Conservation (phyloP, 2,329 filamentous ascomycete genomes). For the Paramyrothecium roridum region DNA sequence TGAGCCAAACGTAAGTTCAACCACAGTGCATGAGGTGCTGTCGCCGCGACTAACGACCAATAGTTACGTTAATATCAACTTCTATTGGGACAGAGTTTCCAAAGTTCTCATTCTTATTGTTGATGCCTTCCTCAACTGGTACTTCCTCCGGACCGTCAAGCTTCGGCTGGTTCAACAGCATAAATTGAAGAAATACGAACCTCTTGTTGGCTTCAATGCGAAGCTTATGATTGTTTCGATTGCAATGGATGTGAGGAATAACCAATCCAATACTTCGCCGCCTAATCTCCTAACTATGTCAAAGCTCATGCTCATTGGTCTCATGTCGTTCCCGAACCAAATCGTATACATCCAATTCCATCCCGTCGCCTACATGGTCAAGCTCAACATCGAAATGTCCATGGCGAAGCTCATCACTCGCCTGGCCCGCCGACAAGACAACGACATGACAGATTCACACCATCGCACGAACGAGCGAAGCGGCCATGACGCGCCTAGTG, state of each 20-base stretch:
- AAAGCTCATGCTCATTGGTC: constrained; percentile 25
- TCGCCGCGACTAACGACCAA: not conserved
- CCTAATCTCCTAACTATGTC: constrained; percentile 2
- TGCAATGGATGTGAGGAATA: constrained; percentile 39
- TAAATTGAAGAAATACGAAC: constrained; percentile 47
- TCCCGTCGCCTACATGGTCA: constrained; percentile 49
- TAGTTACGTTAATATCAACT: constrained; percentile 39
- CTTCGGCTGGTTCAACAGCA: constrained; percentile 41
- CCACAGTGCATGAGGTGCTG: not conserved
- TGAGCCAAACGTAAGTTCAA: constrained; percentile 27
- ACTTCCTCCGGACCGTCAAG: constrained; percentile 46
- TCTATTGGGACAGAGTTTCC: constrained; percentile 49
- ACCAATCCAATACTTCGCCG: fast-evolving
- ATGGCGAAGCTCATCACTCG: constrained; percentile 50
- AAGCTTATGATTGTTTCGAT: constrained; percentile 46
- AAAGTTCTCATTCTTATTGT: constrained; percentile 49
- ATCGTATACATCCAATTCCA: constrained; percentile 47
- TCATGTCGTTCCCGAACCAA: constrained; percentile 29
- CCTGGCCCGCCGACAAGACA: constrained; percentile 20
- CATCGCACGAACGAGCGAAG: constrained; percentile 3
- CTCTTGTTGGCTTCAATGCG: constrained; percentile 46
- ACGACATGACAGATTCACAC: constrained; percentile 14
- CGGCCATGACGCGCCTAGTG: constrained; percentile 2
- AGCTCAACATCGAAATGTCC: constrained; percentile 51
- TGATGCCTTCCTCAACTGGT: constrained; percentile 49